phyloP scores from a whole-genome alignment of 2,329 filamentous ascomycete genomes.

The Aspergillus sp. region DNA sequence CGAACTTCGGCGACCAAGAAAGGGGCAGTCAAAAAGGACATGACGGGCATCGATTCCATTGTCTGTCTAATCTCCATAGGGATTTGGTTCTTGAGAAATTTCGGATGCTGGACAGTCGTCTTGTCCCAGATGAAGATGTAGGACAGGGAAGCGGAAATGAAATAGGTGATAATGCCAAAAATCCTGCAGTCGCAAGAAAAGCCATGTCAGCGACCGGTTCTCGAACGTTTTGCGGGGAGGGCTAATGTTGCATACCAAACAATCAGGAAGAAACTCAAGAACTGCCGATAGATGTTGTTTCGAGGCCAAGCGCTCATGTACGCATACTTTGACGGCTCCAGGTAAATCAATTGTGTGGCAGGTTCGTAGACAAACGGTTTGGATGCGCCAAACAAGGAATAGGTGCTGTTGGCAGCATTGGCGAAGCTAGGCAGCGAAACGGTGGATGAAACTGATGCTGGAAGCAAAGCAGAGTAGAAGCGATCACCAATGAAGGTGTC shows the following conservation, averaged over 20 bases:
- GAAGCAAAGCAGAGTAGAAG: conserved; percentile 68
- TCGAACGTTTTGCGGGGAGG: too few relatives aligned
- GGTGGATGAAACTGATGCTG: conserved; percentile 52
- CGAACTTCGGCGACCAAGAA: conserved; percentile 79
- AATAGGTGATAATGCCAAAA: conserved; percentile 79
- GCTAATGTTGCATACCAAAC: conserved; percentile 14
- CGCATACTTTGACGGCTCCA: conserved; percentile 22
- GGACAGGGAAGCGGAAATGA: conserved; percentile 72
- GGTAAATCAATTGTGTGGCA: conserved; percentile 55
- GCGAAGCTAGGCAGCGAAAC: conserved; percentile 47
- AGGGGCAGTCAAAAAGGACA: conserved; percentile 73
- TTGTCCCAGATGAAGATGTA: conserved; percentile 91
- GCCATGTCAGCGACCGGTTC: too few relatives aligned
- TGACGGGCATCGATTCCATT: conserved; percentile 68
- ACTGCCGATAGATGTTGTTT: conserved; percentile 22
- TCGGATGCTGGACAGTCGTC: conserved; percentile 77
- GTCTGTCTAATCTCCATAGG: conserved; percentile 77
- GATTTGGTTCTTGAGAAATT: conserved; percentile 90
- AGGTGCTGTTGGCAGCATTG: conserved; percentile 52
- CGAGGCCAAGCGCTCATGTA: conserved; percentile 24
- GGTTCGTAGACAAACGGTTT: conserved; percentile 58
- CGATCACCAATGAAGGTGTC: conserved; percentile 81
- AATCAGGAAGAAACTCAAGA: conserved; percentile 23
- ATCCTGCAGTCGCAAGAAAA: conserved; percentile 52
- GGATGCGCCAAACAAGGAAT: conserved; percentile 51